Base-by-base conservation (phyloP, 176 grass and related monocot genomes). In the Musa beccarii region DNA sequence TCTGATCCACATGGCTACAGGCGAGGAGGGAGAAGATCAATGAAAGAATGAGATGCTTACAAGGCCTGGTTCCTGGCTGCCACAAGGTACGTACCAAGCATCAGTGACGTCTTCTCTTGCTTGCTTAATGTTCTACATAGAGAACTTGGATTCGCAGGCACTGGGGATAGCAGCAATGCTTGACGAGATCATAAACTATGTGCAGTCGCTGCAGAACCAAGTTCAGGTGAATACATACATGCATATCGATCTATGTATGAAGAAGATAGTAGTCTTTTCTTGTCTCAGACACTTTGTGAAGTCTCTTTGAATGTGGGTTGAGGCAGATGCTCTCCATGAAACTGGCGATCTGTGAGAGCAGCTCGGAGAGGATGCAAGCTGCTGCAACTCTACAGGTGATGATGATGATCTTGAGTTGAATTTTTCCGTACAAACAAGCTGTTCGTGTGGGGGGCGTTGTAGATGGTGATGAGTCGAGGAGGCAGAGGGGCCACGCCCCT, bases 151-250 rank as follows among this genome's bases (percentile, higher is more conserved):
- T 55, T 74, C 22, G 22, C 20, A 74, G 71, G 52, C 51, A 11
- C 56, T 74, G 71, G 71, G 71, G 4, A 74, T 74, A 22, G 71
- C 71, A 11, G 71, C 21, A 20, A 74, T 74, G 71, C 50, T 74
- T 2, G 71, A 74, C 28, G 71, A 74, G 20, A 74, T 55, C 3
- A 74, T 74, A 23, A 74, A 74, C 71, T 74, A 74, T 55, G 71
- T 74, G 10, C 71, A 74, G n/a, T 74, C 71, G 55, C 52, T 74
- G 10, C 52, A 74, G 24, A 74, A 74, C 71, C 71, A 74, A 74
- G 71, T 74, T 55, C 52, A 74, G 52, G 71, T 74, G 53, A 74
- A 9, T 13, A 63, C 59, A 43, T 43, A 6, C 34, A 43, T 43
- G 6, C 3, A 29, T 29, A 29, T 29, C 2, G 5, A 43, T 6